Conservation (phyloP, 352 stramenopile species). For the Paralagenidium karlingii region DNA sequence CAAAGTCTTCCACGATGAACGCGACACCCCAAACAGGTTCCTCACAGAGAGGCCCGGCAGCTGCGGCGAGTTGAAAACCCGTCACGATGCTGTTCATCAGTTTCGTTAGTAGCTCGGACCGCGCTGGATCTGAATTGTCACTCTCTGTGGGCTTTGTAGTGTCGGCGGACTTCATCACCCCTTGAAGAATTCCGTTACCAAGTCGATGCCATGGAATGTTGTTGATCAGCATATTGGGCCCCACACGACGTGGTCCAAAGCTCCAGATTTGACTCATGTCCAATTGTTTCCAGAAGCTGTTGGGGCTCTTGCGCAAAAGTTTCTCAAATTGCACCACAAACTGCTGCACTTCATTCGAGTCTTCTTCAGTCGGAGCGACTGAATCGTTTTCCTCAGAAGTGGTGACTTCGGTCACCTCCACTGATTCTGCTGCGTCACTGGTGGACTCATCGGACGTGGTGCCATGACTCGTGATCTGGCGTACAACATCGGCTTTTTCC, state of each 20-base stretch:
- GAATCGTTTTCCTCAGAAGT: not conserved
- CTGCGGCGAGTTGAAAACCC: slow-evolving; percentile 70
- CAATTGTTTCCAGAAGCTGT: slow-evolving; percentile 40
- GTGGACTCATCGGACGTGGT: slow-evolving; percentile 5
- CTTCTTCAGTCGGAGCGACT: slow-evolving; percentile 1
- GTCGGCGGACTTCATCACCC: too few relatives aligned
- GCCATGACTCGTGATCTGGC: slow-evolving; percentile 22
- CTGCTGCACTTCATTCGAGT: slow-evolving; percentile 5
- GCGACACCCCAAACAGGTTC: slow-evolving; percentile 86
- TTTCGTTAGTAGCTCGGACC: slow-evolving; percentile 21
- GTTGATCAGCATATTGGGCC: slow-evolving; percentile 70
- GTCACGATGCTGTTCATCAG: slow-evolving; percentile 74
- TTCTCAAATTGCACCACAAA: slow-evolving; percentile 31
- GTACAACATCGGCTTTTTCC: slow-evolving; percentile 36
- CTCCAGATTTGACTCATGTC: slow-evolving; percentile 50
- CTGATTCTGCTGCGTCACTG: slow-evolving; percentile 2
- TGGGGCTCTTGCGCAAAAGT: slow-evolving; percentile 25
- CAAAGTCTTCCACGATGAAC: slow-evolving; percentile 77
- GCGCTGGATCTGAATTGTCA: not conserved
- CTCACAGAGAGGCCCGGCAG: slow-evolving; percentile 77
- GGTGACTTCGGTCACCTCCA: not conserved
- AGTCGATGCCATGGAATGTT: slow-evolving; percentile 22
- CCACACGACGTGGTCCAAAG: slow-evolving; percentile 53
- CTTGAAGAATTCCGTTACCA: too few relatives aligned
- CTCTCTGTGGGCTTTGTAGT: not conserved